These are phyloP conservation scores for Clitopilus hobsonii DNA, from an alignment of 768 basidiomycete genomes.

Conservation along the genomic window DNA sequence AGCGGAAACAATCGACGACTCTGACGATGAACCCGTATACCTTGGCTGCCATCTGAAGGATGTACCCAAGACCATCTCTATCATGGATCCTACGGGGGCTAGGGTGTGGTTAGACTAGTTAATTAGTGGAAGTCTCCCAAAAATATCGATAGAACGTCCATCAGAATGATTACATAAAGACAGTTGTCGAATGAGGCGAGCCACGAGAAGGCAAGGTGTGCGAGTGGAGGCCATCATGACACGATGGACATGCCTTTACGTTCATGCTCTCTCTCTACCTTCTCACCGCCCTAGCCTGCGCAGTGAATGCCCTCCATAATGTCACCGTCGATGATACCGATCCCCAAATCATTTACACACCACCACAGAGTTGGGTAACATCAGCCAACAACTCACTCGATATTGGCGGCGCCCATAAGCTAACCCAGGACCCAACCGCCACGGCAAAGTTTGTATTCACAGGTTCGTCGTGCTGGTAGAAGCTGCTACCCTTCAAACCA, in stretches of 20 bases:
- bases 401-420: constrained; percentile 23
- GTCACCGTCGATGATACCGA: not conserved
- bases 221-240: not conserved
- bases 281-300: not conserved
- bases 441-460: constrained; percentile 38
- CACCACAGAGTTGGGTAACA: constrained; percentile 16
- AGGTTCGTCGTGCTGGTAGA: constrained; percentile 19
- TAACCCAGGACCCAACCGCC: constrained; percentile 19
- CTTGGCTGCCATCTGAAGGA: not conserved
- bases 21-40: not conserved
- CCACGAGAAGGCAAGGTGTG: not conserved
- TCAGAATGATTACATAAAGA: not conserved
- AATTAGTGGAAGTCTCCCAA: too few relatives aligned
- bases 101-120: not conserved
- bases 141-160: too few relatives aligned
- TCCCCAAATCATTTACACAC: not conserved
- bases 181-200: not conserved
- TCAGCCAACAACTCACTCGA: constrained; percentile 27
- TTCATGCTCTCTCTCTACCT: constrained; percentile 1
- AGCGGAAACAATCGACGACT: too few relatives aligned
- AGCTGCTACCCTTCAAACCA: too few relatives aligned
- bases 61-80: not conserved
- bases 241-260: not conserved
- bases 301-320: constrained; percentile 1
- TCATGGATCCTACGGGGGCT: not conserved